Evolutionary conservation across 768 basidiomycete species (phyloP).

Genomic region (Termitomyces bulborhizus): DNA sequence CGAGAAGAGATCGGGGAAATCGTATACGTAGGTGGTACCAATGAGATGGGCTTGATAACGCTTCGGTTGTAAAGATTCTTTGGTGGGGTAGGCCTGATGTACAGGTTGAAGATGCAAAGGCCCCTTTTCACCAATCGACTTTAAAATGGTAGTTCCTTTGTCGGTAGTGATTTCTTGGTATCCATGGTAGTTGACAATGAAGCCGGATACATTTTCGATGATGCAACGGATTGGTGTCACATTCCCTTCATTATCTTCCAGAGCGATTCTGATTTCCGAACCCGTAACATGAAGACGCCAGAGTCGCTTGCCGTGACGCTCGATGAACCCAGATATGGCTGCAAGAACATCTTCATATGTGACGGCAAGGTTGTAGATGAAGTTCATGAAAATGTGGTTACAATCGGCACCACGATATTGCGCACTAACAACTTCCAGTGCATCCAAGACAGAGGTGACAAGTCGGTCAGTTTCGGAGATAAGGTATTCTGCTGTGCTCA

Average conservation of each 20-base stretch:
- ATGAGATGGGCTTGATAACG: conserved; percentile 98
- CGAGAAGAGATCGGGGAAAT: conserved; percentile 98
- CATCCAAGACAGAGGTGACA: conserved; percentile 89
- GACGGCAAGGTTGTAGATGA: conserved; percentile 93
- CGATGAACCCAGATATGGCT: conserved; percentile 98
- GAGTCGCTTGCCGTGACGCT: conserved; percentile 94
- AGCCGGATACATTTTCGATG: conserved; percentile 98
- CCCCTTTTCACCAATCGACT: conserved; percentile 97
- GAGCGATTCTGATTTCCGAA: conserved; percentile 91
- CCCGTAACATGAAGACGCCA: conserved; percentile 98
- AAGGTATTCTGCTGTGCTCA: conserved; percentile 97
- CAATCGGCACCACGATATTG: conserved; percentile 90
- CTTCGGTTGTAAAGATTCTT: conserved; percentile 96
- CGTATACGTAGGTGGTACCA: conserved; percentile 98
- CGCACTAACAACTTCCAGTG: conserved; percentile 88
- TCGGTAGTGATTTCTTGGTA: conserved; percentile 98
- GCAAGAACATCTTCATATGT: conserved; percentile 95
- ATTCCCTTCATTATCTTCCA: conserved; percentile 94
- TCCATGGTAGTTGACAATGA: conserved; percentile 96
- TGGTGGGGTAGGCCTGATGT: conserved; percentile 89
- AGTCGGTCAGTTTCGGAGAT: conserved; percentile 98
- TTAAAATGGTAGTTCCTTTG: conserved; percentile 90
- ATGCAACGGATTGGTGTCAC: conserved; percentile 94
- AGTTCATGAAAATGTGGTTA: conserved; percentile 99
- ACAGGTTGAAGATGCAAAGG: conserved; percentile 95